phyloP scores from a whole-genome alignment of 148 eudicot species.

The Chenopodium quinoa region DNA sequence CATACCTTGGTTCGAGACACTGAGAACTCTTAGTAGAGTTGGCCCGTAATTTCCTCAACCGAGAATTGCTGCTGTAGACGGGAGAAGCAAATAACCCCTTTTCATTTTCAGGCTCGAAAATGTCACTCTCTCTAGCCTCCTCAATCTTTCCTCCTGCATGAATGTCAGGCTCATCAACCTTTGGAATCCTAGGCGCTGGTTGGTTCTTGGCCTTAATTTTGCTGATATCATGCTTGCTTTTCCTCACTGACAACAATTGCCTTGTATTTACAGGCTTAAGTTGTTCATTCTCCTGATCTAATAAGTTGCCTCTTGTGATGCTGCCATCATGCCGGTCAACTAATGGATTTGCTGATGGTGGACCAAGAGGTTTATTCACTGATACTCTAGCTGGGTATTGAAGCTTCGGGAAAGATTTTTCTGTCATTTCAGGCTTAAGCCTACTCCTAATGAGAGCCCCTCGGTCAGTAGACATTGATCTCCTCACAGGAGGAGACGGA shows the following conservation, averaged over 20 bases:
- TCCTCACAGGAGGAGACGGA: slow-evolving; percentile 80
- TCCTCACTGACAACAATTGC: slow-evolving; percentile 48
- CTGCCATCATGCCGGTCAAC: slow-evolving; percentile 13
- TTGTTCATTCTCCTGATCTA: slow-evolving; percentile 58
- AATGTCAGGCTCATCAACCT: slow-evolving; percentile 40
- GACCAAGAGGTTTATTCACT: slow-evolving; percentile 45
- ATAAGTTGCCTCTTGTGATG: slow-evolving; percentile 23
- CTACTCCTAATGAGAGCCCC: slow-evolving; percentile 58
- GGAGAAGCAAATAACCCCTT: slow-evolving; percentile 40
- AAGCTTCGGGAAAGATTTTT: slow-evolving; percentile 41
- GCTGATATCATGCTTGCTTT: slow-evolving; percentile 48
- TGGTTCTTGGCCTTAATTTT: slow-evolving; percentile 58
- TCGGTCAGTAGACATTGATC: slow-evolving; percentile 88
- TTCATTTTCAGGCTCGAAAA: slow-evolving; percentile 77
- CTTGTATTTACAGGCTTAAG: slow-evolving; percentile 57
- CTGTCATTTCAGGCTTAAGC: slow-evolving; percentile 54
- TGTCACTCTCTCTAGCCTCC: slow-evolving; percentile 53
- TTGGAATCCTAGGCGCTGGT: slow-evolving; percentile 37
- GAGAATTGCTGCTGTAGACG: slow-evolving; percentile 27
- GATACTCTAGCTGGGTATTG: slow-evolving; percentile 54
- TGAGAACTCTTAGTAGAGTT: slow-evolving; percentile 59
- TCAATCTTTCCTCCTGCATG: slow-evolving; percentile 40
- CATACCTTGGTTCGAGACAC: slow-evolving; percentile 71
- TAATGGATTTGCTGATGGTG: slow-evolving; percentile 27
- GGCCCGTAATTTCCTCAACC: slow-evolving; percentile 42